These are phyloP conservation scores for Thamnidium elegans DNA, from an alignment of 192 early-diverging fungal species.

Conservation along the genomic window DNA sequence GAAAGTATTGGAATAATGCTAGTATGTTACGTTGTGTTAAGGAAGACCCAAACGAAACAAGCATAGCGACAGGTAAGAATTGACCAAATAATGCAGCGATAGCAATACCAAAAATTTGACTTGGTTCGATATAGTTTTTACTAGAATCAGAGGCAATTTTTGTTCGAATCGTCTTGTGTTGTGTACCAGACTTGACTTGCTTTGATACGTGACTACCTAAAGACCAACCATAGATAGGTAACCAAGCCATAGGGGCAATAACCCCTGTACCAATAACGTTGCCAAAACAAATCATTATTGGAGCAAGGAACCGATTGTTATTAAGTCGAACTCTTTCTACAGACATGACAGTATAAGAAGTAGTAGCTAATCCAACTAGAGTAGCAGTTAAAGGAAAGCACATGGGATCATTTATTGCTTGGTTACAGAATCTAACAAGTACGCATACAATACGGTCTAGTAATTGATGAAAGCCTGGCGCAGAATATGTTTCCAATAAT, in stretches of 20 bases:
- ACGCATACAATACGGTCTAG: constrained; percentile 3
- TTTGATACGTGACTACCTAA: background rate
- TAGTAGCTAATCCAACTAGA: background rate
- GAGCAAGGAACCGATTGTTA: background rate
- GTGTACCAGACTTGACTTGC: background rate
- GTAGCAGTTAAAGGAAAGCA: background rate
- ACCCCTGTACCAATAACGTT: background rate
- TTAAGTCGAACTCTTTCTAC: background rate
- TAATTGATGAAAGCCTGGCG: background rate
- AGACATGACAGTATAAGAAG: constrained; percentile 6
- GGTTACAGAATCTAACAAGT: constrained; percentile 1
- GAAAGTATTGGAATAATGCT: background rate
- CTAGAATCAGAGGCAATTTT: too few species aligned
- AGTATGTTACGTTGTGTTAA: background rate
- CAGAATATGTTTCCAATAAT: background rate
- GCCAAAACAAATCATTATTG: background rate
- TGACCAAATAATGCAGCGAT: background rate
- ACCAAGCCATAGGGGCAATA: background rate
- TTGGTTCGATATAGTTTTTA: too few species aligned
- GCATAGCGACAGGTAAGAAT: background rate
- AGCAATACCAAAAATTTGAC: background rate
- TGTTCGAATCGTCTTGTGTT: background rate
- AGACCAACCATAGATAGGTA: background rate
- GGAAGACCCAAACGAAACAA: background rate
- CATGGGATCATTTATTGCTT: background rate